phyloP scores from a whole-genome alignment of 495 filamentous ascomycete genomes.

The Podospora fimiseda region DNA sequence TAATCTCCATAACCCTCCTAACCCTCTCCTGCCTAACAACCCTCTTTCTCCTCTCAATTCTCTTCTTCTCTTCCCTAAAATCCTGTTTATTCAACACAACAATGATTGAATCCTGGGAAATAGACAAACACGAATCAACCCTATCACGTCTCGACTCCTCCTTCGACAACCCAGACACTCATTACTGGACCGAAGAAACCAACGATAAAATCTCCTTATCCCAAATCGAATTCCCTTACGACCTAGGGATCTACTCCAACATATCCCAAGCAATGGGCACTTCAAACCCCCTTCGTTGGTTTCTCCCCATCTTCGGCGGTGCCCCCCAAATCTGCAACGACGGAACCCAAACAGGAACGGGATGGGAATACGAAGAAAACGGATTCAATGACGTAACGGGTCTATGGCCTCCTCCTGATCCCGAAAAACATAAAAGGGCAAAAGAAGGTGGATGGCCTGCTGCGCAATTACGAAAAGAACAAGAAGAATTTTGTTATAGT shows the following conservation, averaged over 20 bases:
- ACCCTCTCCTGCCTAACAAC: conserved; percentile 54
- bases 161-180: conserved; percentile 37
- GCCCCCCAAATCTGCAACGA: conserved; percentile 25
- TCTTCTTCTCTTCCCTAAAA: conserved; percentile 46
- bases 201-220: conserved; percentile 29
- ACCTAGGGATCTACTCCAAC: conserved; percentile 86
- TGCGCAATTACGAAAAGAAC: conserved; percentile 10
- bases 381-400: conserved; percentile 68
- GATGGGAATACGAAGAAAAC: conserved; percentile 72
- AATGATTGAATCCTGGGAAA: conserved; percentile 91
- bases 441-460: conserved; percentile 29
- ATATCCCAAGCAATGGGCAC: conserved; percentile 79
- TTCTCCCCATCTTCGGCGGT: conserved; percentile 39
- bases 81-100: conserved; percentile 51
- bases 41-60: conserved; percentile 57
- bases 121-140: conserved; percentile 75
- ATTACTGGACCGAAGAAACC: conserved; percentile 38
- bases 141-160: conserved; percentile 54
- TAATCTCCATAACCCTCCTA: conserved; percentile 62
- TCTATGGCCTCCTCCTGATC: conserved; percentile 84
- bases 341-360: conserved; percentile 27
- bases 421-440: conserved; percentile 62
- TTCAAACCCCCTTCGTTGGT: conserved; percentile 70
- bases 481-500: conserved; percentile 9
- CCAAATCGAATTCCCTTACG: conserved; percentile 89